Conservation (phyloP, 2,329 filamentous ascomycete species). For the Neonectria faginata region DNA sequence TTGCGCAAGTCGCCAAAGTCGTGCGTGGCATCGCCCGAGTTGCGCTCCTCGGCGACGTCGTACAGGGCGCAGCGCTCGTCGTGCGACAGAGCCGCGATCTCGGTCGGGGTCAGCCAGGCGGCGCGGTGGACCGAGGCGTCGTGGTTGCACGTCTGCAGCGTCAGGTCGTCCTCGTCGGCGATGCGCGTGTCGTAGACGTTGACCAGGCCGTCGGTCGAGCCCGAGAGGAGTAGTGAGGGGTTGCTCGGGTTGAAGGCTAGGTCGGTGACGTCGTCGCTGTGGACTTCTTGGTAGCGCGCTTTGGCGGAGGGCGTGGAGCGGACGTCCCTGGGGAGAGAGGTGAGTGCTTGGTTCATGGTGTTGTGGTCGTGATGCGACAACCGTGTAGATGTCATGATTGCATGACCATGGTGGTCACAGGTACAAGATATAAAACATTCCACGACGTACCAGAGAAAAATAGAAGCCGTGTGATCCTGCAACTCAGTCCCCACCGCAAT, state of each 20-base stretch:
- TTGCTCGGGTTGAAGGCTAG: constrained; percentile 68
- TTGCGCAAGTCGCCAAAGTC: constrained; percentile 78
- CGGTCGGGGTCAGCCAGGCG: constrained; percentile 72
- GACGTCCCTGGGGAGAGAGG: constrained; percentile 65
- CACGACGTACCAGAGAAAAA: constrained; percentile 67
- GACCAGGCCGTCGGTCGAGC: constrained; percentile 83
- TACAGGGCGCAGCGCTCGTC: constrained; percentile 84
- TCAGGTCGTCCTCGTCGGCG: constrained; percentile 79
- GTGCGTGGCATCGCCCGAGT: constrained; percentile 65
- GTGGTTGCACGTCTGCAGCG: constrained; percentile 83
- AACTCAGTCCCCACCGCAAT: constrained; percentile 81
- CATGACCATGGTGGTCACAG: neutral
- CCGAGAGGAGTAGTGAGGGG: constrained; percentile 75
- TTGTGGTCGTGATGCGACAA: no score
- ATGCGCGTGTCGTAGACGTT: constrained; percentile 80
- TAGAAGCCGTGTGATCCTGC: constrained; percentile 70
- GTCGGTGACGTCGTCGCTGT: constrained; percentile 76
- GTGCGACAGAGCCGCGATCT: constrained; percentile 79
- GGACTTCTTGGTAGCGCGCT: constrained; percentile 71
- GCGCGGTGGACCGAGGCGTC: constrained; percentile 79
- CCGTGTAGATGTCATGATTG: neutral
- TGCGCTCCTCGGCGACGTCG: constrained; percentile 72
- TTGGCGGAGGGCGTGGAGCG: constrained; percentile 60
- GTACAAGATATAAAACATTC: neutral
- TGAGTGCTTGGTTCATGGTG: neutral